Conservation (phyloP, 1,284 basidiomycete genomes). For the Cystobasidium sp. region DNA sequence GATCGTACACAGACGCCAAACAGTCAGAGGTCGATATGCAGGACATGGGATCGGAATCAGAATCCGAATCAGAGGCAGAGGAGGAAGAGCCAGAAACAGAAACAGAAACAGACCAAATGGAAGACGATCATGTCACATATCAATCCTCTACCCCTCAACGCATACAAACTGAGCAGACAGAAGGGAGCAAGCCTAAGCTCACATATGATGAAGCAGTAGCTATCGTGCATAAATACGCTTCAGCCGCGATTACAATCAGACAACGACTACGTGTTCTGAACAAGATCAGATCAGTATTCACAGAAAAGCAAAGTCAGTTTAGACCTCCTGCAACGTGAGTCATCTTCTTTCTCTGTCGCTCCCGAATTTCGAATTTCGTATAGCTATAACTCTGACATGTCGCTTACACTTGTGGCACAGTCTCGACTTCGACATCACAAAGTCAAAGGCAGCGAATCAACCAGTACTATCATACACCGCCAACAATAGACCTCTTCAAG, state of each 20-base stretch:
- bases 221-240: conserved; percentile 10
- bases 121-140: no score
- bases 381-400: not conserved
- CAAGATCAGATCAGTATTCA: conserved; percentile 1
- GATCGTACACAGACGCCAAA: not conserved
- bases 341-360: not conserved
- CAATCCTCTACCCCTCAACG: no score
- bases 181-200: conserved; percentile 7
- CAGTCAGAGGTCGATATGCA: not conserved
- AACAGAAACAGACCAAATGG: no score
- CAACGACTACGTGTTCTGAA: conserved; percentile 1
- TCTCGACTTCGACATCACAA: conserved; percentile 22
- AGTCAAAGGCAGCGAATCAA: conserved; percentile 8
- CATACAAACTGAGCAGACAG: no score
- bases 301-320: not conserved
- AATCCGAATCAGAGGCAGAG: not conserved
- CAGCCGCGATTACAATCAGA: not conserved
- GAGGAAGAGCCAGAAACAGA: not conserved
- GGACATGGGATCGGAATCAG: not conserved
- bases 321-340: conserved; percentile 16
- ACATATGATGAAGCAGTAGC: conserved; percentile 32
- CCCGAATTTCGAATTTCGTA: not conserved
- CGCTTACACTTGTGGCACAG: not conserved
- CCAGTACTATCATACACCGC: conserved; percentile 29
- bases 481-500: conserved; percentile 30